Evolutionary conservation across 805 yeast genomes (phyloP).

Genomic region (Metschnikowia koreensis): DNA sequence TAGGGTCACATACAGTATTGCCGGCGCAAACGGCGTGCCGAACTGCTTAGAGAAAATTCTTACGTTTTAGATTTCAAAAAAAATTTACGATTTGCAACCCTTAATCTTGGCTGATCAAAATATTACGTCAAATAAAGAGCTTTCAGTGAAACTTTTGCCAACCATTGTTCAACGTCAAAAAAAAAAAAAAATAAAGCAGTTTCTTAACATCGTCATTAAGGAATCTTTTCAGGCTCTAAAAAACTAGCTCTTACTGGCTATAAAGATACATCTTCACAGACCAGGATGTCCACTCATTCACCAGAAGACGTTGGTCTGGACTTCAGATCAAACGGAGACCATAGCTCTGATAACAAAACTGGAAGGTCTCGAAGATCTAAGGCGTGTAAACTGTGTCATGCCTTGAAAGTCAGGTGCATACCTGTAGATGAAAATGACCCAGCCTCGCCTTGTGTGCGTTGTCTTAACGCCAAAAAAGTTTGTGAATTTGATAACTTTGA

Average conservation of each 20-base stretch:
- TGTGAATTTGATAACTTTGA: slow-evolving; percentile 71
- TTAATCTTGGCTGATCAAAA: too few species aligned
- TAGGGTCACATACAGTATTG: slow-evolving; percentile 4
- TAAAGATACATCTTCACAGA: too few species aligned
- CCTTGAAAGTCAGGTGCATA: slow-evolving; percentile 79
- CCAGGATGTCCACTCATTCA: slow-evolving; percentile 7
- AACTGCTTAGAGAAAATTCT: neutral
- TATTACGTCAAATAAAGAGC: too few species aligned
- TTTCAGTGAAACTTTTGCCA: too few species aligned
- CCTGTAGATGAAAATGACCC: slow-evolving; percentile 62
- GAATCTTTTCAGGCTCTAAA: too few species aligned
- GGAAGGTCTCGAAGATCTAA: slow-evolving; percentile 42
- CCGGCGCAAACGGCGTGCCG: slow-evolving; percentile 11
- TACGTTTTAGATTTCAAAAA: neutral
- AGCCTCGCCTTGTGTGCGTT: slow-evolving; percentile 68
- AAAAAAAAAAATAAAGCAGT: too few species aligned
- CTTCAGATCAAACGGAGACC: slow-evolving; percentile 1
- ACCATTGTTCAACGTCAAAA: too few species aligned
- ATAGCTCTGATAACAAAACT: slow-evolving; percentile 5
- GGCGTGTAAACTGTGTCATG: slow-evolving; percentile 75
- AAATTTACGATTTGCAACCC: neutral
- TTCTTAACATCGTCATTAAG: too few species aligned
- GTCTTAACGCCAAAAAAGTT: slow-evolving; percentile 56
- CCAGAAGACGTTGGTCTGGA: slow-evolving; percentile 13
- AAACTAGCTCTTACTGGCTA: too few species aligned